phyloP scores from a whole-genome alignment of 352 stramenopile genomes.

The Phytophthora syringae region DNA sequence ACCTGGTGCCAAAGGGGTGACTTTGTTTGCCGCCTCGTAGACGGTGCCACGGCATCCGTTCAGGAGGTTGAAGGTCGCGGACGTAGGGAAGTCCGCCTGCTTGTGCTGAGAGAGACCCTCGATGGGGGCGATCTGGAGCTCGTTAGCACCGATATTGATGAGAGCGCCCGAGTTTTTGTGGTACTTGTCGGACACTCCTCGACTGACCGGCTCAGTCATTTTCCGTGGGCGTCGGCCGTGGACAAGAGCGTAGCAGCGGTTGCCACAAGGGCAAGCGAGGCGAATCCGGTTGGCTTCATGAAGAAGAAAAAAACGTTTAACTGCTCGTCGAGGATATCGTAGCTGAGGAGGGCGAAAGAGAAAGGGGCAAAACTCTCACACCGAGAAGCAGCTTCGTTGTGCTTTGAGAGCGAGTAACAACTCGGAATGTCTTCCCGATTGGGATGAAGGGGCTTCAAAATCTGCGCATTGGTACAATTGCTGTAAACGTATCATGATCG shows the following conservation, averaged over 20 bases:
- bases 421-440: no score
- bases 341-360: no score
- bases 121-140: constrained; percentile 41
- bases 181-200: constrained; percentile 36
- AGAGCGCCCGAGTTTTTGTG: constrained; percentile 36
- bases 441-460: no score
- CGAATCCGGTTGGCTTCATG: constrained; percentile 20
- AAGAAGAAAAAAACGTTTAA: no score
- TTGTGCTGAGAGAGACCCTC: constrained; percentile 35
- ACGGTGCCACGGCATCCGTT: constrained; percentile 50
- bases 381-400: no score
- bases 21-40: constrained; percentile 39
- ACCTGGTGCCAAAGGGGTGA: constrained; percentile 36
- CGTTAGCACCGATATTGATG: constrained; percentile 36
- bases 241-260: constrained; percentile 25
- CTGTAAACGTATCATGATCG: no score
- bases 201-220: constrained; percentile 22
- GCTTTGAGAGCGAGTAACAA: no score
- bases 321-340: no score
- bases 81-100: constrained; percentile 36
- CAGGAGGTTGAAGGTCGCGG: constrained; percentile 40
- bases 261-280: constrained; percentile 9
- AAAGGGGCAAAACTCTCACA: no score
- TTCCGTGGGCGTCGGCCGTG: constrained; percentile 27
- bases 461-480: no score